These are phyloP conservation scores for Odontarrhena argentea DNA, from an alignment of 345 rosid genomes.

Conservation along the genomic window DNA sequence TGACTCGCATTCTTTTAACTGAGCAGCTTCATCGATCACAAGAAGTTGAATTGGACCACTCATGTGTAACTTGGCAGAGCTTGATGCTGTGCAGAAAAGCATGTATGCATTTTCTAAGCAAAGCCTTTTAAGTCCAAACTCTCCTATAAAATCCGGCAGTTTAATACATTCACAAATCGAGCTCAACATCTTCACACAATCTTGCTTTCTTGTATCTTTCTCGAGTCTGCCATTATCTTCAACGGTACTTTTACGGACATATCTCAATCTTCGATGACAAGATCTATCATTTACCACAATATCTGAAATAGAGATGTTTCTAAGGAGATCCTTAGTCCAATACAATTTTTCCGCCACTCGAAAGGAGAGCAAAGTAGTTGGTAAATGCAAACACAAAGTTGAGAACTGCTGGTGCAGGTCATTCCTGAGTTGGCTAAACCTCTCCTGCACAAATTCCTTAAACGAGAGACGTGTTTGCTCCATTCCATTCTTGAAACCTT, in stretches of 20 bases:
- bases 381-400: conserved; percentile 45
- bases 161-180: conserved; percentile 2
- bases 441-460: conserved; percentile 30
- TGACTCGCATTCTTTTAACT: conserved; percentile 62
- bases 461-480: conserved; percentile 1
- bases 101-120: conserved; percentile 45
- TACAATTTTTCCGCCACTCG: conserved; percentile 37
- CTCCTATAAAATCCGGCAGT: conserved; percentile 11
- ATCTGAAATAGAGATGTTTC: not conserved
- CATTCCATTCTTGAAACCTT: too few relatives aligned
- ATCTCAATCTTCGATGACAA: not conserved
- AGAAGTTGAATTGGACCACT: conserved; percentile 35
- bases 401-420: conserved; percentile 31
- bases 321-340: conserved; percentile 31
- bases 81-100: conserved; percentile 52
- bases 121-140: not conserved
- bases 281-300: not conserved
- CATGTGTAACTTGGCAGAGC: conserved; percentile 44
- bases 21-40: conserved; percentile 61
- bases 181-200: conserved; percentile 21
- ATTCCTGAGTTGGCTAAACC: conserved; percentile 13
- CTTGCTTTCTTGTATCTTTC: conserved; percentile 30
- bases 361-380: conserved; percentile 39
- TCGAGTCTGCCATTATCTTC: not conserved
- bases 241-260: not conserved